These are phyloP conservation scores for Fusarium haematococcum DNA, from an alignment of 2,329 filamentous ascomycete species.

Conservation along the genomic window DNA sequence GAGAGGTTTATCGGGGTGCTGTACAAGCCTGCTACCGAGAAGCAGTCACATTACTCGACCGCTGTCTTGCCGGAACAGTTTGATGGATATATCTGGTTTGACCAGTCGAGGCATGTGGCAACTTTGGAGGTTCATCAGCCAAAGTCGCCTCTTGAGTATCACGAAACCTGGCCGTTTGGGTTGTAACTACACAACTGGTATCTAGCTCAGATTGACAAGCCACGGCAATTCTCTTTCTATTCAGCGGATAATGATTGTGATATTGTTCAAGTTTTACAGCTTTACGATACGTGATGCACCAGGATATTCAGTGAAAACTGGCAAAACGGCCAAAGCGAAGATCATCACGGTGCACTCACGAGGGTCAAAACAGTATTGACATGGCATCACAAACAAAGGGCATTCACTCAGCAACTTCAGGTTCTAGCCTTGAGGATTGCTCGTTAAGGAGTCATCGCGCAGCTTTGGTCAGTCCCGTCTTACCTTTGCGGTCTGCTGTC, in stretches of 20 bases:
- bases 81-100: conserved; percentile 33
- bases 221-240: background rate
- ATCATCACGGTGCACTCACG: background rate
- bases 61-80: conserved; percentile 26
- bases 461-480: background rate
- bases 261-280: background rate
- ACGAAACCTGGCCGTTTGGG: conserved; percentile 32
- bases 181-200: background rate
- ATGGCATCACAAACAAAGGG: background rate
- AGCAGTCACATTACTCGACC: conserved; percentile 30
- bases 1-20: conserved; percentile 34
- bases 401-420: background rate
- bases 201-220: background rate
- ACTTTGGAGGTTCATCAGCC: conserved; percentile 30
- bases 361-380: background rate
- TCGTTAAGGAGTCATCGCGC: background rate
- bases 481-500: conserved; percentile 12
- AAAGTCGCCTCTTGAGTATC: conserved; percentile 21
- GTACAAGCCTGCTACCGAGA: conserved; percentile 25
- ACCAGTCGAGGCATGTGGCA: conserved; percentile 26
- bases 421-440: background rate
- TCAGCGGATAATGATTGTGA: background rate
- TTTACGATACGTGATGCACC: background rate
- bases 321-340: background rate
- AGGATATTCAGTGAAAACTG: background rate